These are phyloP conservation scores for Jamesozyma gamospora DNA, from an alignment of 805 yeast genomes.

Conservation along the genomic window DNA sequence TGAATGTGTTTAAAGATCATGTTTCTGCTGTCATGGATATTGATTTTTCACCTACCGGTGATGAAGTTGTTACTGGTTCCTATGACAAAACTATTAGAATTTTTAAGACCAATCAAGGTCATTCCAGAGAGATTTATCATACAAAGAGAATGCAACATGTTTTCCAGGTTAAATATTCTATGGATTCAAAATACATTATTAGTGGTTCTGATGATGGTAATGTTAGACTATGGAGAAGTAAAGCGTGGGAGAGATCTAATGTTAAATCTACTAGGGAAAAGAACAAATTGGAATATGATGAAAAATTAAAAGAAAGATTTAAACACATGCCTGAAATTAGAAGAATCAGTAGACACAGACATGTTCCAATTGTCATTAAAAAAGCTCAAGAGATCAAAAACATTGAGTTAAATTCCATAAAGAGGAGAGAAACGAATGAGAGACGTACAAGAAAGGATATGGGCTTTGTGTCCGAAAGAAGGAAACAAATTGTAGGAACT, in stretches of 20 bases:
- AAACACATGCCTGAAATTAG: slow-evolving; percentile 94
- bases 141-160: slow-evolving; percentile 97
- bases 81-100: slow-evolving; percentile 89
- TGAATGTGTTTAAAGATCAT: slow-evolving; percentile 87
- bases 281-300: slow-evolving; percentile 79
- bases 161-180: slow-evolving; percentile 71
- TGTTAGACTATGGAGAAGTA: slow-evolving; percentile 84
- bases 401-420: slow-evolving; percentile 59
- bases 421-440: slow-evolving; percentile 74
- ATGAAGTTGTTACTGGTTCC: slow-evolving; percentile 89
- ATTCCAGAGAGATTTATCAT: slow-evolving; percentile 89
- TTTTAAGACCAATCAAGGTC: slow-evolving; percentile 69
- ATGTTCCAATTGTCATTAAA: slow-evolving; percentile 78
- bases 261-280: slow-evolving; percentile 75
- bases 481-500: slow-evolving; percentile 77
- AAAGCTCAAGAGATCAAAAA: slow-evolving; percentile 81
- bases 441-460: slow-evolving; percentile 63
- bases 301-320: slow-evolving; percentile 82
- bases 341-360: slow-evolving; percentile 85
- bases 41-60: slow-evolving; percentile 95
- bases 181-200: slow-evolving; percentile 79
- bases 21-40: slow-evolving; percentile 92
- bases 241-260: slow-evolving; percentile 74
- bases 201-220: slow-evolving; percentile 96
- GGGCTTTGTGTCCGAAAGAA: slow-evolving; percentile 61